phyloP scores from a whole-genome alignment of 345 rosid species.

The Corymbia maculata region DNA sequence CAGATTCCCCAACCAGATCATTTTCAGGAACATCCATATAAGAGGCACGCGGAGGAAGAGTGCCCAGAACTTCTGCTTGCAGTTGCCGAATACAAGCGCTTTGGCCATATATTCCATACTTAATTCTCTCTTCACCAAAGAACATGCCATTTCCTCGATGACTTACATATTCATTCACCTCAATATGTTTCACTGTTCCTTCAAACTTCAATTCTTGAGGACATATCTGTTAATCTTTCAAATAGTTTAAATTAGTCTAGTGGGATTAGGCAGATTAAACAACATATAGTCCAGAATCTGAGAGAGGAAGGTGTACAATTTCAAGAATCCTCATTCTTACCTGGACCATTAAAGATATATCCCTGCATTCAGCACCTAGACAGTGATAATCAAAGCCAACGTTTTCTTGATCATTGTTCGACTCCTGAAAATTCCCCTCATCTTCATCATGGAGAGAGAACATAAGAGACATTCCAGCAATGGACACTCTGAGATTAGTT shows the following conservation, averaged over 20 bases:
- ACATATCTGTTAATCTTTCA: conserved; percentile 57
- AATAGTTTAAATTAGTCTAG: conserved; percentile 19
- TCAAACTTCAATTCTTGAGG: conserved; percentile 59
- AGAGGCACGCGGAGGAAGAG: conserved; percentile 49
- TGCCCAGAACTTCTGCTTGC: conserved; percentile 49
- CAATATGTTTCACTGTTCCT: conserved; percentile 54
- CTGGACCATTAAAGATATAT: conserved; percentile 53
- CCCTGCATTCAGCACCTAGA: conserved; percentile 63
- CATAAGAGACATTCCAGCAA: conserved; percentile 59
- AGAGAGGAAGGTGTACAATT: neutral
- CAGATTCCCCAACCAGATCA: conserved; percentile 13
- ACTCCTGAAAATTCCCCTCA: conserved; percentile 5
- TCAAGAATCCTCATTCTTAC: conserved; percentile 32
- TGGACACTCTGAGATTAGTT: conserved; percentile 50
- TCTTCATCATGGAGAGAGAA: conserved; percentile 63
- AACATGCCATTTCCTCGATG: conserved; percentile 11
- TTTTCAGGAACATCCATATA: conserved; percentile 17
- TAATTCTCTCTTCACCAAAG: neutral
- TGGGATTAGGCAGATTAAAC: neutral
- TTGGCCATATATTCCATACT: conserved; percentile 5
- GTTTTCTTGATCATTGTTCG: conserved; percentile 13
- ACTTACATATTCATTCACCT: conserved; percentile 46
- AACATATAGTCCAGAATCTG: neutral
- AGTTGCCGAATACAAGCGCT: conserved; percentile 32
- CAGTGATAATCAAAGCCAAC: conserved; percentile 32